A percentile compares a stretch with the other conserved stretches of the same genome.
These are phyloP conservation scores for Penicillium sp. DNA, from an alignment of 2,329 filamentous ascomycete species.

Conservation along the genomic window DNA sequence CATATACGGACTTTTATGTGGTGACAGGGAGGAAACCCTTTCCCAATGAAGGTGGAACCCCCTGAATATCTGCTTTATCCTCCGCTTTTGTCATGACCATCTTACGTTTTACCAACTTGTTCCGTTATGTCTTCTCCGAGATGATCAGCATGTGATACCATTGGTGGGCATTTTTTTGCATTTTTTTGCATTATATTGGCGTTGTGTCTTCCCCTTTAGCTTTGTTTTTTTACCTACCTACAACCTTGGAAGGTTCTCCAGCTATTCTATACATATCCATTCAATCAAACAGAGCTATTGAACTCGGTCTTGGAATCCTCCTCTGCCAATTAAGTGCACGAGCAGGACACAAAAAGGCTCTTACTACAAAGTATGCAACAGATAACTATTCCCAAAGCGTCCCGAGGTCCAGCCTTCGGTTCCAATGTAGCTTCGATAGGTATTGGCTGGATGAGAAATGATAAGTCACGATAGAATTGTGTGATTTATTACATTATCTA, in stretches of 20 bases:
- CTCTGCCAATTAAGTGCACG: too few species aligned
- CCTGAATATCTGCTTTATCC: slow-evolving; percentile 9
- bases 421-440: too few species aligned
- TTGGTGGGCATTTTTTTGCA: slow-evolving; percentile 14
- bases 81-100: slow-evolving; percentile 9
- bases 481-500: too few species aligned
- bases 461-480: too few species aligned
- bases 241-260: neutral
- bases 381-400: too few species aligned
- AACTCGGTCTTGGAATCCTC: too few species aligned
- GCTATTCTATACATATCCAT: neutral
- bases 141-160: slow-evolving; percentile 34
- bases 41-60: slow-evolving; percentile 17
- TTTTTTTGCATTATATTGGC: slow-evolving; percentile 23
- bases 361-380: too few species aligned
- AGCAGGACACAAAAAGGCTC: too few species aligned
- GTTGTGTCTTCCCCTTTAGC: slow-evolving; percentile 6
- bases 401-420: too few species aligned
- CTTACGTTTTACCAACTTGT: slow-evolving; percentile 9
- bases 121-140: slow-evolving; percentile 17
- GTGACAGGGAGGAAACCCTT: slow-evolving; percentile 40
- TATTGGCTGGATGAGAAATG: too few species aligned
- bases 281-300: neutral
- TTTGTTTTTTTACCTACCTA: neutral
- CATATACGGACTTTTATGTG: slow-evolving; percentile 43